A percentile compares a stretch with the other conserved stretches of the same genome.
Conservation (phyloP, 805 yeast genomes). For the Ogataea thermomethanolica region DNA sequence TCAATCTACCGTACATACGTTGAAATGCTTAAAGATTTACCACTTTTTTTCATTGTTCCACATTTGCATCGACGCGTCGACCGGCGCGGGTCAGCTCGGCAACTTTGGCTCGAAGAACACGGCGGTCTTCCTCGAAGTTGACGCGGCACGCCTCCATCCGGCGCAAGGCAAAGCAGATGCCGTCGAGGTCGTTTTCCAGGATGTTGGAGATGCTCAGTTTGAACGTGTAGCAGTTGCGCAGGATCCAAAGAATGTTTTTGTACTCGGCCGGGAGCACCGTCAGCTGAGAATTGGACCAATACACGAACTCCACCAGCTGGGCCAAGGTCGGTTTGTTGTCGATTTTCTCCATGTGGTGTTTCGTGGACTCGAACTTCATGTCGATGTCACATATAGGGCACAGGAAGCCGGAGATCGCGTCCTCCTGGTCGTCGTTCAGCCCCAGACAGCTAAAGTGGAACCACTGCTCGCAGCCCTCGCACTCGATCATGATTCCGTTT, state of each 20-base stretch:
- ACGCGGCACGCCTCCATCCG: slow-evolving; percentile 45
- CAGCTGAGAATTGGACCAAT: slow-evolving; percentile 14
- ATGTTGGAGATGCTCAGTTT: slow-evolving; percentile 1
- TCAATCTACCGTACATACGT: slow-evolving; percentile 5
- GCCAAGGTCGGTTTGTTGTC: slow-evolving; percentile 14
- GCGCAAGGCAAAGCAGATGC: slow-evolving; percentile 40
- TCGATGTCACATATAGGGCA: slow-evolving; percentile 54
- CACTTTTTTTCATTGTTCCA: slow-evolving; percentile 2
- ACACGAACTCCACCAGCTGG: slow-evolving; percentile 12
- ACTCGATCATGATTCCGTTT: slow-evolving; percentile 61
- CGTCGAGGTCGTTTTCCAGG: slow-evolving; percentile 17
- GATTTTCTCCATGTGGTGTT: slow-evolving; percentile 11
- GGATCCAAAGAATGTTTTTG: slow-evolving; percentile 11
- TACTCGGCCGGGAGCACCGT: slow-evolving; percentile 19
- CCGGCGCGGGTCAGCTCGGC: slow-evolving; percentile 15
- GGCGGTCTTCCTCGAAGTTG: slow-evolving; percentile 17
- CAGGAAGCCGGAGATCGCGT: slow-evolving; percentile 37
- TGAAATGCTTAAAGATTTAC: slow-evolving; percentile 4
- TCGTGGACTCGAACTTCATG: slow-evolving; percentile 18
- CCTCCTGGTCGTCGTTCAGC: slow-evolving; percentile 27
- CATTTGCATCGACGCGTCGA: slow-evolving; percentile 9
- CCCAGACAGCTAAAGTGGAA: slow-evolving; percentile 60
- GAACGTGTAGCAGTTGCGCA: slow-evolving; percentile 13
- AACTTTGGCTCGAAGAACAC: slow-evolving; percentile 31
- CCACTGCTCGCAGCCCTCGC: slow-evolving; percentile 72